Evolutionary conservation across 1,284 basidiomycete species (phyloP), one percentile per base, ranked within the genome.

Genomic region (Ganoderma sinense): DNA sequence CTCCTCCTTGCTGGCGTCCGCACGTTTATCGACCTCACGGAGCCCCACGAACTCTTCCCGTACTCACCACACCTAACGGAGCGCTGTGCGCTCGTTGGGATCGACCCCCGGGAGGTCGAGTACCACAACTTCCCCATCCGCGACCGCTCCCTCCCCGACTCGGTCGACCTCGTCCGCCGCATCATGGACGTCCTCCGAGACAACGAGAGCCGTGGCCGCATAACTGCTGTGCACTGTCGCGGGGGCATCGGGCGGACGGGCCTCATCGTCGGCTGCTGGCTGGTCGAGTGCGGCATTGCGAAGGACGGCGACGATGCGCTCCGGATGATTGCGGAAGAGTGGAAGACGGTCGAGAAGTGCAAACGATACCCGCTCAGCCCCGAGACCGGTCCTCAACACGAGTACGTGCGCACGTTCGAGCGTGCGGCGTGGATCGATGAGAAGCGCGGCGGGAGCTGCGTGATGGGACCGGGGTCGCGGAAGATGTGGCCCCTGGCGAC

Each of bases 1-100:
- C 85, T 93, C 66, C 86, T 94, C 36, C 81, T 82, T 13, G 88
- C 91, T 0, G 92, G 92, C 67, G 89, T 93, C 5, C 89, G 90
- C 69, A 92, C 91, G 16, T 94, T 94, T 80, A 89, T 94, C 78
- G 92, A 94, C 82, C 87, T 94, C 75, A 93, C 92, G 23, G 92
- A 93, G 75, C 82, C 82, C 18, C 89, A 89, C 66, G 92, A 94
- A 80, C 87, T 94, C 62, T 83, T 85, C 43, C 87, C 91, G 0
- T 94, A 93, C 79, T 82, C 82, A 18, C 82, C 85, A 31, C 84
- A 90, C 75, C 87, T 94, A 71, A 80, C 82, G 63, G 75, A 79
- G 45, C 87, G 89, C 63, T 89, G 89, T 4, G 75, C 78, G 5
- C 79, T 85, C 5, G 86, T 91, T 39, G 85, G 84, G 69, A 88